phyloP scores from a whole-genome alignment of 371 early-diverging fungal genomes.

The Batkoa obscura region DNA sequence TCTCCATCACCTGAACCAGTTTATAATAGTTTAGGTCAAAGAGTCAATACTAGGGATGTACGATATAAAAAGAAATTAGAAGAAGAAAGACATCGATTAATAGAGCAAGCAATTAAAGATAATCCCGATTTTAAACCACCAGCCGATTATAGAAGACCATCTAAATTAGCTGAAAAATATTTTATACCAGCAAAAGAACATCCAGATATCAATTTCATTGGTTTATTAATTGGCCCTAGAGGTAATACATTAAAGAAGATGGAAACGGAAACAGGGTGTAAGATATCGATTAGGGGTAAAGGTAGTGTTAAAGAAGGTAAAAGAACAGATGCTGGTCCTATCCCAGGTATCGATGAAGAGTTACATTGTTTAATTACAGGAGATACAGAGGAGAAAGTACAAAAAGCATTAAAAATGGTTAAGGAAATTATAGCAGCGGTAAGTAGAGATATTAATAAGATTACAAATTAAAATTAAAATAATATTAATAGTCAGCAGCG shows the following conservation, averaged over 20 bases:
- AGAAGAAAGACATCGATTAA: constrained; percentile 77
- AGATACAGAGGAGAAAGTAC: constrained; percentile 75
- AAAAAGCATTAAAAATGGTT: constrained; percentile 64
- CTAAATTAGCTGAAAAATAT: constrained; percentile 68
- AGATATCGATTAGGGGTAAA: constrained; percentile 89
- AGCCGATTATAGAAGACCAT: constrained; percentile 69
- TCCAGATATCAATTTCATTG: constrained; percentile 95
- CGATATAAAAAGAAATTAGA: constrained; percentile 81
- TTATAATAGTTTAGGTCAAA: constrained; percentile 80
- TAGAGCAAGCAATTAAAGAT: constrained; percentile 53
- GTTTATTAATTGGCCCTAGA: constrained; percentile 88
- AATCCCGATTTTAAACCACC: constrained; percentile 78
- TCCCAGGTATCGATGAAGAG: constrained; percentile 73
- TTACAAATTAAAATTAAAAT: neutral
- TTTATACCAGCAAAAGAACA: constrained; percentile 88
- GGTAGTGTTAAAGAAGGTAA: constrained; percentile 97
- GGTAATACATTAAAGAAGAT: constrained; percentile 90
- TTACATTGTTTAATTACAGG: constrained; percentile 83
- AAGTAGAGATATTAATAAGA: constrained; percentile 10
- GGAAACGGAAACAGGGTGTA: constrained; percentile 81
- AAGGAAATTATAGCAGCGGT: constrained; percentile 83
- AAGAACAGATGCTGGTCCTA: constrained; percentile 25
- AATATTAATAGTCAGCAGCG: constrained; percentile 41
- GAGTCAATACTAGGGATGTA: constrained; percentile 84
- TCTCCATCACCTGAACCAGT: constrained; percentile 87